A percentile compares a stretch with the other conserved stretches of the same genome.
These are phyloP conservation scores for Kernera saxatilis DNA, from an alignment of 345 rosid species.

Conservation along the genomic window DNA sequence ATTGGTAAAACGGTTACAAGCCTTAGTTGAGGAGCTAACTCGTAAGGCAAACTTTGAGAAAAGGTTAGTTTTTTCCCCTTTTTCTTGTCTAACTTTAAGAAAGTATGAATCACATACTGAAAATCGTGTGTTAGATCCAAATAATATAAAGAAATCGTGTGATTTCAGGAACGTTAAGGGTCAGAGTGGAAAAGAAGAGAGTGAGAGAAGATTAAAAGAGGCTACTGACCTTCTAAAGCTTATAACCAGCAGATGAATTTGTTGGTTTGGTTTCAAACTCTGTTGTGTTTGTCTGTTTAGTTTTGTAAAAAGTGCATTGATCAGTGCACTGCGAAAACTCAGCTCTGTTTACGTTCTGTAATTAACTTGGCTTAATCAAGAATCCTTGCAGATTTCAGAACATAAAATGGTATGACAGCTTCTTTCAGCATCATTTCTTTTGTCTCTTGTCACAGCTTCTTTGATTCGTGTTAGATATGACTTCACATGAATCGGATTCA, in stretches of 20 bases:
- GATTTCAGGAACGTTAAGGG: constrained; percentile 48
- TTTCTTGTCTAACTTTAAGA: not conserved
- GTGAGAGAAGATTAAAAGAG: constrained; percentile 55
- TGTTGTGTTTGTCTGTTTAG: not conserved
- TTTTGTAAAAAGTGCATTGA: constrained; percentile 11
- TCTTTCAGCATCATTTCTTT: not conserved
- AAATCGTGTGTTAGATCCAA: no score
- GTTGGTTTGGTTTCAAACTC: not conserved
- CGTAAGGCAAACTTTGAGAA: constrained; percentile 52
- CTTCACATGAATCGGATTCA: not conserved
- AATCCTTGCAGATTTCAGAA: no score
- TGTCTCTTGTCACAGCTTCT: not conserved
- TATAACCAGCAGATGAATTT: constrained; percentile 28
- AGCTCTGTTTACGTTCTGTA: not conserved
- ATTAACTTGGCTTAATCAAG: not conserved
- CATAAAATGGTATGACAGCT: no score
- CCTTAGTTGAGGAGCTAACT: constrained; percentile 63
- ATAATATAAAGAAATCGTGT: not conserved
- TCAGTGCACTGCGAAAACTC: constrained; percentile 1
- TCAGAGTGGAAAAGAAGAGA: constrained; percentile 39
- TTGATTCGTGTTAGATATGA: not conserved
- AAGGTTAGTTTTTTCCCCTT: constrained; percentile 29
- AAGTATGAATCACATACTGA: not conserved
- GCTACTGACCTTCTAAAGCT: constrained; percentile 52
- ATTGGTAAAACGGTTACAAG: constrained; percentile 55